Evolutionary conservation across 2,329 filamentous ascomycete species (phyloP), one percentile per base, ranked within the genome.

Genomic region (Trichoderma citrinoviride): DNA sequence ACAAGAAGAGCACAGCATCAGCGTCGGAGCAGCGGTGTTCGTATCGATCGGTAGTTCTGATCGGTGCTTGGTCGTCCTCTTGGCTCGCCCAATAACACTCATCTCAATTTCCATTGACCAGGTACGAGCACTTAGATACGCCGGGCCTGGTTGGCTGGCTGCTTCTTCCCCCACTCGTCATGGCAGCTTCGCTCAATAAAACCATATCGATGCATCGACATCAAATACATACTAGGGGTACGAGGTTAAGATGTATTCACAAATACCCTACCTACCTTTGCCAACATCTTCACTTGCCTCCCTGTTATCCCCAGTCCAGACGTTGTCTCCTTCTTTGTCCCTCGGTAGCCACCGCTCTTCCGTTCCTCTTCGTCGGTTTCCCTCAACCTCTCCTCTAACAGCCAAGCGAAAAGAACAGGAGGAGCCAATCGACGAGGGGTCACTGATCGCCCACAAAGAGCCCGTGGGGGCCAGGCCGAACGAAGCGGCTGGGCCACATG

Each of bases 391-490:
- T 53, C 25, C 46, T n/a, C 14, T 52, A 56, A 57, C 12, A 37
- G 46, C 40, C 17, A 52, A 61, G 58, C 37, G 58, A 61, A 46
- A 29, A 53, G 46, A 61, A 53, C 33, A 61, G 47, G 37, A 61
- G 58, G 58, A 61, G 58, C 58, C 44, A n/a, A 14, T 29, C 17
- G 40, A 50, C 47, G 47, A 61, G 58, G 58, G 58, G 58, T 29
- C 10, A 37, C 10, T 50, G 25, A 44, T 53, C 23, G 58, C n/a
- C 57, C 33, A 37, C 33, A 25, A 60, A 29, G 50, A 50, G 37
- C 58, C 52, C 58, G 58, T 53, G 58, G 58, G 58, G 58, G 58
- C 58, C 37, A 44, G 33, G 23, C 46, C 37, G 44, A 41, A 52
- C 23, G 47, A 43, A 29, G 40, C 47, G 47, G 17, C 57, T 33